These are phyloP conservation scores for Astrothelium macrocarpum DNA, from an alignment of 495 filamentous ascomycete species.

Conservation along the genomic window DNA sequence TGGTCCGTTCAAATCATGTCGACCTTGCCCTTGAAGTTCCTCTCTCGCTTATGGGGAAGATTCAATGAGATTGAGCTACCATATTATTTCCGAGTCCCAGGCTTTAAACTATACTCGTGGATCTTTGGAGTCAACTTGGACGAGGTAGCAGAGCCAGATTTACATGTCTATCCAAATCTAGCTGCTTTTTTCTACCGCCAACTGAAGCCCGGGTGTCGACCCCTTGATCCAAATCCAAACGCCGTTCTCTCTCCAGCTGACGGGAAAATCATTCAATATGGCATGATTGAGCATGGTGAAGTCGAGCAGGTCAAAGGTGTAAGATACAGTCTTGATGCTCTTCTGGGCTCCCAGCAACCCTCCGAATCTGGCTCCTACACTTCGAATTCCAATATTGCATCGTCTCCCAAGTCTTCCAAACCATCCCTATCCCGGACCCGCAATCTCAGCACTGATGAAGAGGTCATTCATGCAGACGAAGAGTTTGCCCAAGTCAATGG, in stretches of 20 bases:
- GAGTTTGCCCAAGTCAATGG: constrained; percentile 95
- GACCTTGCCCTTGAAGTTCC: constrained; percentile 84
- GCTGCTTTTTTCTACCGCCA: constrained; percentile 95
- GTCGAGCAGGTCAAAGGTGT: constrained; percentile 99
- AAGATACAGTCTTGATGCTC: constrained; percentile 89
- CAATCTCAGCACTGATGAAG: constrained; percentile 44
- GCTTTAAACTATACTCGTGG: constrained; percentile 90
- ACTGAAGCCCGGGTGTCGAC: constrained; percentile 81
- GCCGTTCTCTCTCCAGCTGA: constrained; percentile 81
- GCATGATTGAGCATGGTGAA: constrained; percentile 79
- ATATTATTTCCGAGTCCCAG: constrained; percentile 79
- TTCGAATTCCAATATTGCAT: constrained; percentile 17
- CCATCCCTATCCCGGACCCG: constrained; percentile 17
- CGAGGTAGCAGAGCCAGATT: constrained; percentile 77
- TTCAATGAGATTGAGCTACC: constrained; percentile 93
- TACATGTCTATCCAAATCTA: constrained; percentile 83
- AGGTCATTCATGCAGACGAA: constrained; percentile 64
- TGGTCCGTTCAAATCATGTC: constrained; percentile 98
- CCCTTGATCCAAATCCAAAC: constrained; percentile 68
- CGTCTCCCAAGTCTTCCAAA: constrained; percentile 24
- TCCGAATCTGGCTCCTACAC: constrained; percentile 17
- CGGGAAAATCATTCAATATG: constrained; percentile 83
- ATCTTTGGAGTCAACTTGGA: constrained; percentile 89
- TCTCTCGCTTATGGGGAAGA: constrained; percentile 84
- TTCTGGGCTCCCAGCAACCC: constrained; percentile 60